Conservation (phyloP, 2,329 filamentous ascomycete species). For the Fusarium clavum region DNA sequence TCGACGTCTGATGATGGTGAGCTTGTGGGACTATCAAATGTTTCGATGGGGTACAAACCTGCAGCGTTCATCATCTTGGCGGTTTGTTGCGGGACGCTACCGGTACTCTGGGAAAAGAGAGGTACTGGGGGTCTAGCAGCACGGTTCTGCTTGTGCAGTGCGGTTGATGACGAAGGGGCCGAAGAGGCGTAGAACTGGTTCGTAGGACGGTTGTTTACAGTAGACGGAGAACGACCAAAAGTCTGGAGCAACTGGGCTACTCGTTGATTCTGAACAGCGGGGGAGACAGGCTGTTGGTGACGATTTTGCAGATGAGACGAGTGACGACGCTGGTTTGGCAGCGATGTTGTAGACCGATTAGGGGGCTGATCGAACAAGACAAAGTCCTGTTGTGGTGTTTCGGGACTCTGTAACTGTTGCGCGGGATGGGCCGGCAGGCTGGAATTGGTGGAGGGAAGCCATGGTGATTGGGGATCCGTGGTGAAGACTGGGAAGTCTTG, state of each 20-base stretch:
- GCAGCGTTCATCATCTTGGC: slow-evolving; percentile 60
- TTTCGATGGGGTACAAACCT: slow-evolving; percentile 46
- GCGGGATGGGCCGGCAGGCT: slow-evolving; percentile 72
- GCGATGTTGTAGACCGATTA: slow-evolving; percentile 55
- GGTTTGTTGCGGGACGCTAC: slow-evolving; percentile 62
- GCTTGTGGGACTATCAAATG: slow-evolving; percentile 38
- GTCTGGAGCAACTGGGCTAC: slow-evolving; percentile 69
- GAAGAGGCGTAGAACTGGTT: slow-evolving; percentile 76
- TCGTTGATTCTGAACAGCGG: slow-evolving; percentile 67
- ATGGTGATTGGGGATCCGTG: slow-evolving; percentile 85
- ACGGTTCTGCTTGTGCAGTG: slow-evolving; percentile 66
- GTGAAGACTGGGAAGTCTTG: slow-evolving; percentile 81
- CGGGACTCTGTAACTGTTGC: slow-evolving; percentile 66
- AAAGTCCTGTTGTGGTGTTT: slow-evolving; percentile 75
- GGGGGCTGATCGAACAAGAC: slow-evolving; percentile 74
- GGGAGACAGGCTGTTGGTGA: slow-evolving; percentile 54
- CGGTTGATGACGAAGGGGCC: slow-evolving; percentile 69
- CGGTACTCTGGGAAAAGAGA: slow-evolving; percentile 72
- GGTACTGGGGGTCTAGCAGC: slow-evolving; percentile 75
- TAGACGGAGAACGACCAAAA: slow-evolving; percentile 66
- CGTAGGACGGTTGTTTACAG: slow-evolving; percentile 65
- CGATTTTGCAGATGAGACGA: slow-evolving; percentile 59
- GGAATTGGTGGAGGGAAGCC: slow-evolving; percentile 77
- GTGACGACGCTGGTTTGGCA: slow-evolving; percentile 58
- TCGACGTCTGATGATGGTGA: slow-evolving; percentile 64